A percentile compares a stretch with the other conserved stretches of the same genome.
phyloP scores from a whole-genome alignment of 1,284 basidiomycete species.

The Cutaneotrichosporon sp. region DNA sequence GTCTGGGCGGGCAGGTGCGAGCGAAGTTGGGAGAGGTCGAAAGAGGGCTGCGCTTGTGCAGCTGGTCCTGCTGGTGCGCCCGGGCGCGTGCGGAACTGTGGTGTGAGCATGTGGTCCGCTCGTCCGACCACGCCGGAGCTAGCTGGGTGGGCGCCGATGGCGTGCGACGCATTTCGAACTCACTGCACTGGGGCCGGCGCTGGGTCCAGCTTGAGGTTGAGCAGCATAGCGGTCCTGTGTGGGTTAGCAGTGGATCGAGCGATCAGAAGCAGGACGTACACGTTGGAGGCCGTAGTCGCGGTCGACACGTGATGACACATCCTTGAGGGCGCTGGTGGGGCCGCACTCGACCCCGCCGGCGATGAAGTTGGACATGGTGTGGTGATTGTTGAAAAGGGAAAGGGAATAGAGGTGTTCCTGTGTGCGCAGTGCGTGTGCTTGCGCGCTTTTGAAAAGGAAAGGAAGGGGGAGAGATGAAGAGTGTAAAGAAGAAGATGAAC shows the following conservation, averaged over 20 bases:
- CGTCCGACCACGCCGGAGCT: neutral
- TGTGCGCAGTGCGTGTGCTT: neutral
- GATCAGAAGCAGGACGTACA: constrained; percentile 25
- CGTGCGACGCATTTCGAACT: constrained; percentile 5
- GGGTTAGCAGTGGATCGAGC: constrained; percentile 2
- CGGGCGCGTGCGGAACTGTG: constrained; percentile 22
- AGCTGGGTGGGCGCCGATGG: neutral
- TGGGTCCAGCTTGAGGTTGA: constrained; percentile 17
- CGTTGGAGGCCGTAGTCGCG: constrained; percentile 42
- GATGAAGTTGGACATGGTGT: constrained; percentile 41
- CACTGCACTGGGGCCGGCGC: constrained; percentile 21
- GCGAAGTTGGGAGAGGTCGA: constrained; percentile 45
- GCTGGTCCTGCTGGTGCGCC: constrained; percentile 9
- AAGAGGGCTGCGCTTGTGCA: constrained; percentile 23
- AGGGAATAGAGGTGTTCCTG: neutral
- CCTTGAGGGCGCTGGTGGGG: constrained; percentile 41
- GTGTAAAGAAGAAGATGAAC: neutral
- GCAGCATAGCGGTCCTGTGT: constrained; percentile 22
- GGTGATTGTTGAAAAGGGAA: neutral
- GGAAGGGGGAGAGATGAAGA: neutral
- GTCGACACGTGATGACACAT: constrained; percentile 40
- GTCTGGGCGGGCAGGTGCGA: constrained; percentile 36
- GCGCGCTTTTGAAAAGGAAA: neutral
- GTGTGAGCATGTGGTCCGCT: neutral
- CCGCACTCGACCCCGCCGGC: constrained; percentile 43